Conservation (phyloP, 495 filamentous ascomycete genomes). For the Aspergillus sparsus region DNA sequence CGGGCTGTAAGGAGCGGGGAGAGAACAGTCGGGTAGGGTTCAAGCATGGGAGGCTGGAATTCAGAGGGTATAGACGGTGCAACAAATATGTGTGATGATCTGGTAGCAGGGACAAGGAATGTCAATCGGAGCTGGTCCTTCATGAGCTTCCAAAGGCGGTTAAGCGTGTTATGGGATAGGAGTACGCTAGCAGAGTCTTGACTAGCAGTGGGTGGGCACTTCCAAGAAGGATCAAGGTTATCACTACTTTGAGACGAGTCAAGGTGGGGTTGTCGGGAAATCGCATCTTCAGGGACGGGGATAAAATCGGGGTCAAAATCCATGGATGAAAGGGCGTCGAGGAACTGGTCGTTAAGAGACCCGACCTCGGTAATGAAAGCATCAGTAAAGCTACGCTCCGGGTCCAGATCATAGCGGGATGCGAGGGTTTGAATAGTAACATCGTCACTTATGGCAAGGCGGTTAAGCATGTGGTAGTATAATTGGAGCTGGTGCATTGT, state of each 20-base stretch:
- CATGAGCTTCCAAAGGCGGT: conserved; percentile 66
- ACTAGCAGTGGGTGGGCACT: conserved; percentile 26
- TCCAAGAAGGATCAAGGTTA: neutral
- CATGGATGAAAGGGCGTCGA: conserved; percentile 39
- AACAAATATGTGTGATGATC: conserved; percentile 27
- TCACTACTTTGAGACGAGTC: conserved; percentile 9
- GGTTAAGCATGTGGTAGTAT: conserved; percentile 82
- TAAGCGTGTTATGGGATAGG: conserved; percentile 59
- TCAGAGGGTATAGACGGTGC: conserved; percentile 50
- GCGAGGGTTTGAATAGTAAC: conserved; percentile 69
- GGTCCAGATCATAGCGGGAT: conserved; percentile 65
- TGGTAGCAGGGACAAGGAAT: conserved; percentile 46
- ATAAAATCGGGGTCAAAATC: conserved; percentile 35
- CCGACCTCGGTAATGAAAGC: conserved; percentile 78
- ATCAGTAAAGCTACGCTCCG: conserved; percentile 69
- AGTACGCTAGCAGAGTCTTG: conserved; percentile 58
- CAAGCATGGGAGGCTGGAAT: conserved; percentile 58
- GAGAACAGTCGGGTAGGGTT: conserved; percentile 50
- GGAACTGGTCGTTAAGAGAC: conserved; percentile 61
- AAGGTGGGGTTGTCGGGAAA: neutral
- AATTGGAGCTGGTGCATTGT: conserved; percentile 86
- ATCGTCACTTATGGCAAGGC: conserved; percentile 65
- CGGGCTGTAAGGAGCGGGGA: conserved; percentile 50
- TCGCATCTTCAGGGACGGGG: conserved; percentile 33
- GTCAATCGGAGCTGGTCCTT: conserved; percentile 63